Evolutionary conservation across 108 stramenopile species (phyloP), one percentile per base, ranked within the genome.

Genomic region (Pseudonitzschia multistriata): DNA sequence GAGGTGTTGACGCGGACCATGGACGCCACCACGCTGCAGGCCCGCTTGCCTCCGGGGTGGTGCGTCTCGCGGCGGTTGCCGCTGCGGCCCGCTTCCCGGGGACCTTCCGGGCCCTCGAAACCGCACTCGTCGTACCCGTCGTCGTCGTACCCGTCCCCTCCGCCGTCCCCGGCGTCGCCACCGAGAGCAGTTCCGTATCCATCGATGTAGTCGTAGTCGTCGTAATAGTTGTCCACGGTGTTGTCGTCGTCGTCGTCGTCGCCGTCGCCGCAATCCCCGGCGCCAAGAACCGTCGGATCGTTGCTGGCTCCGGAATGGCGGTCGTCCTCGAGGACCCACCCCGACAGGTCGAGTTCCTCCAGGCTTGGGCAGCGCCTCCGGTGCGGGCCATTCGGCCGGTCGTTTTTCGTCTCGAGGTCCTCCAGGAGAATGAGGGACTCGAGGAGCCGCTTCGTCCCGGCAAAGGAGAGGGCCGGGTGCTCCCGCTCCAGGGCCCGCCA

Each of bases 381-480:
- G 3, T 45, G 42, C 8, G 42, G 42, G 13, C 17, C 5, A 3
- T 45, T 5, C 37, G 6, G 37, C 37, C 17, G 42, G 25, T 24
- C 3, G 50, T 25, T 2, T 25, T 25, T 52, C 50, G n/a, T 49
- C 15, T 52, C 24, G 50, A 52, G 21, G 24, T 52, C 50, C 50
- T 52, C 50, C 8, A 52, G 2, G 5, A 52, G 50, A 52, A 52
- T 52, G 50, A 52, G 50, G 3, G 50, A 52, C 8, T 52, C 50
- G 21, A 52, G 50, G 50, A 52, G 50, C 25, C 50, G 50, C 25
- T 52, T 52, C 22, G 50, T 52, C 22, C 50, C 50, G 50, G 50
- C 50, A 52, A 52, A 52, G 24, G 50, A 52, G 7, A 52, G 50
- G 24, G 50, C 22, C 50, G 50, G 50, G 22, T 52, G 50, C 3